Conservation (phyloP, 306 rosid genomes). For the Corylus avellana region DNA sequence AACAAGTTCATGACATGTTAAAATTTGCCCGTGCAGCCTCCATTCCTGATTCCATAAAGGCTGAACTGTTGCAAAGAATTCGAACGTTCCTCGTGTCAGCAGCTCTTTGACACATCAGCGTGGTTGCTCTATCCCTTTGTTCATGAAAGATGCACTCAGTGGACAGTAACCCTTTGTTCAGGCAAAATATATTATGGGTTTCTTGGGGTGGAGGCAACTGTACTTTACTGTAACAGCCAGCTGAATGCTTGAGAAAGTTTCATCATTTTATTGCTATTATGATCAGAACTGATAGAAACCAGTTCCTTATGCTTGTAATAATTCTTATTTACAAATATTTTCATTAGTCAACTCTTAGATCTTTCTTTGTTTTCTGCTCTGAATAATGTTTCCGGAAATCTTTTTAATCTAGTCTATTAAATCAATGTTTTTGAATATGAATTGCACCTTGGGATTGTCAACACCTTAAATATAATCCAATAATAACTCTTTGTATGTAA, state of each 20-base stretch:
- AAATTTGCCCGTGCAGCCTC: constrained; percentile 55
- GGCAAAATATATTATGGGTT: background rate
- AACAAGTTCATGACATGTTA: constrained; percentile 1
- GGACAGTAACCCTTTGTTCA: background rate
- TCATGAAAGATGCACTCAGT: background rate
- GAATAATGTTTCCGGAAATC: background rate
- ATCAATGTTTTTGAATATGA: no score
- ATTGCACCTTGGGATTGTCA: no score
- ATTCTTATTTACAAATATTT: background rate
- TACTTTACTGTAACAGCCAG: background rate
- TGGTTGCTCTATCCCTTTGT: background rate
- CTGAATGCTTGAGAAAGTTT: background rate
- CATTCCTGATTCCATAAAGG: constrained; percentile 79
- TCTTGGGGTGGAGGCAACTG: background rate
- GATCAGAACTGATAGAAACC: background rate
- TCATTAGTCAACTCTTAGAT: background rate
- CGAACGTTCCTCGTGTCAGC: constrained; percentile 67
- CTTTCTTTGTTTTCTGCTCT: background rate
- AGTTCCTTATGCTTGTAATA: background rate
- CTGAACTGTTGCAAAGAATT: constrained; percentile 85
- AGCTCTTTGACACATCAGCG: constrained; percentile 40
- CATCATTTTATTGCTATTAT: background rate
- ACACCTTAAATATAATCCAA: no score
- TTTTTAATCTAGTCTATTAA: no score
- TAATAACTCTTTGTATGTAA: no score